phyloP scores from a whole-genome alignment of 768 basidiomycete genomes.

The Calocybe cyanea region DNA sequence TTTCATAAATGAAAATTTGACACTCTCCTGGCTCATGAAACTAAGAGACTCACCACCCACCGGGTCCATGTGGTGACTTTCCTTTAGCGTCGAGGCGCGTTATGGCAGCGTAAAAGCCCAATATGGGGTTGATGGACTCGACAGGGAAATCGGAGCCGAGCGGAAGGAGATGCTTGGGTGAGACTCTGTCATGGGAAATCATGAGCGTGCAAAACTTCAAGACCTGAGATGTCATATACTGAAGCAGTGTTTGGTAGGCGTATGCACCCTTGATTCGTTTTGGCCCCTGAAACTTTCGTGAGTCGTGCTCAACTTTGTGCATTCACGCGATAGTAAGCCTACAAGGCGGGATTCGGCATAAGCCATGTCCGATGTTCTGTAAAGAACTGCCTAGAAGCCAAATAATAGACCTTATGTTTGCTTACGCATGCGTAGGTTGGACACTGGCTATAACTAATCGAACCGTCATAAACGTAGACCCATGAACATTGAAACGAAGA shows the following conservation, averaged over 20 bases:
- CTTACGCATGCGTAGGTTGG: slow-evolving; percentile 87
- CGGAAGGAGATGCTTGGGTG: slow-evolving; percentile 56
- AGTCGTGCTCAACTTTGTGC: background rate
- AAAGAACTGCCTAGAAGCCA: background rate
- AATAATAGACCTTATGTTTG: too few relatives aligned
- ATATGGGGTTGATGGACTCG: slow-evolving; percentile 83
- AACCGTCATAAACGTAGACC: background rate
- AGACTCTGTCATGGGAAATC: slow-evolving; percentile 34
- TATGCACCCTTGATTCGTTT: slow-evolving; percentile 86
- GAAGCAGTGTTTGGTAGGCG: slow-evolving; percentile 76
- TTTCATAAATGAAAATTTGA: background rate
- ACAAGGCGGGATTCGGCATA: slow-evolving; percentile 85
- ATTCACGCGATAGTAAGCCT: slow-evolving; percentile 7
- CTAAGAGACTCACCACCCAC: slow-evolving; percentile 61
- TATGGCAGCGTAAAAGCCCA: slow-evolving; percentile 88
- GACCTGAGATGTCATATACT: slow-evolving; percentile 34
- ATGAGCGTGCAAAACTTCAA: background rate
- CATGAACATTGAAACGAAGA: background rate
- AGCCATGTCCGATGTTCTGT: slow-evolving; percentile 84
- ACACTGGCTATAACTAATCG: slow-evolving; percentile 85
- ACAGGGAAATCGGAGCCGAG: slow-evolving; percentile 95
- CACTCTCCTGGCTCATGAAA: too few relatives aligned
- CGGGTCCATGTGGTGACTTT: slow-evolving; percentile 74
- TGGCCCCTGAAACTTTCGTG: slow-evolving; percentile 32
- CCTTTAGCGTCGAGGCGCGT: slow-evolving; percentile 56